Percentiles rank a stretch among this genome's conserved stretches.
Evolutionary conservation across 306 rosid genomes (phyloP).

Genomic region (Pterocarpus santalinus): DNA sequence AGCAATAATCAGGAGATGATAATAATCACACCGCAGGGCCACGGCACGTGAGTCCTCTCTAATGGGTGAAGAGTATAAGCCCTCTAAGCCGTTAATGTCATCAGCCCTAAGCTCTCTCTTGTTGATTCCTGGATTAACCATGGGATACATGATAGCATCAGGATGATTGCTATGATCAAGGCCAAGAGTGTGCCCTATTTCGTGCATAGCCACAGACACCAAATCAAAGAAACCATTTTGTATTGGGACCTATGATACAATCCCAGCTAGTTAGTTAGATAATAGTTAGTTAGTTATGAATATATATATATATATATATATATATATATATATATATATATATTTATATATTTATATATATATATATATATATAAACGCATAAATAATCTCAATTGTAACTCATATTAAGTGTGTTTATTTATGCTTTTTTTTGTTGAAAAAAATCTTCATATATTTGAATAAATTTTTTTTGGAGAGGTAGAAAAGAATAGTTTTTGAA

Average conservation of each 20-base stretch:
- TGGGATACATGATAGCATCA: constrained; percentile 18
- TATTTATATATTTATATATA: no score
- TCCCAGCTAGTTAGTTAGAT: no score
- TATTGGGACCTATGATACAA: neutral
- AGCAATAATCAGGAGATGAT: neutral
- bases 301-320: no score
- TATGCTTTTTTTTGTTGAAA: no score
- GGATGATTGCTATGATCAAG: constrained; percentile 30
- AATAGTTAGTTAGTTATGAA: no score
- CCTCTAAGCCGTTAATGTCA: neutral
- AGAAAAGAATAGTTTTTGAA: no score
- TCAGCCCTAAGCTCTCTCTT: neutral
- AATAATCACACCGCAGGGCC: neutral
- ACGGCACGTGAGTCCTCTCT: neutral
- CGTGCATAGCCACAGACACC: constrained; percentile 41
- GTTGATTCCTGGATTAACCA: neutral
- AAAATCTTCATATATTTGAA: no score
- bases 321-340: no score
- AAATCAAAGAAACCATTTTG: neutral
- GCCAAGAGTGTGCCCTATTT: constrained; percentile 49
- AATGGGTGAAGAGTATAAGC: neutral
- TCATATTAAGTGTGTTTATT: no score
- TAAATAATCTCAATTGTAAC: no score
- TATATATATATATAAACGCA: no score
- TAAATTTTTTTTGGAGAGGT: no score